phyloP scores from a whole-genome alignment of 2,329 filamentous ascomycete species.

The Purpureocillium takamizusanense region DNA sequence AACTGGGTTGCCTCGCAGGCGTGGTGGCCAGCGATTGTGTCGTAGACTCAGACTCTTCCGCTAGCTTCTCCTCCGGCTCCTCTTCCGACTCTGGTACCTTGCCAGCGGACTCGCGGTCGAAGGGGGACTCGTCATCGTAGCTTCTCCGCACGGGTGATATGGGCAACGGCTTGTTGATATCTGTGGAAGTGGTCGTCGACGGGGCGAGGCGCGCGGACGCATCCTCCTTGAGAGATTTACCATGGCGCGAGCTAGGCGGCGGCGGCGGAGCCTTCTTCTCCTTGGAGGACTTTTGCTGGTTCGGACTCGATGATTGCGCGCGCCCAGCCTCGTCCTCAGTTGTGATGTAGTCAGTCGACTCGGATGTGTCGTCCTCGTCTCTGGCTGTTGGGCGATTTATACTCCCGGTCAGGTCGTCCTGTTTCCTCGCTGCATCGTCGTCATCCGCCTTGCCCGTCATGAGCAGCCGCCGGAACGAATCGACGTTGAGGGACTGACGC shows the following conservation, averaged over 20 bases:
- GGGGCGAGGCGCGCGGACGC: neutral
- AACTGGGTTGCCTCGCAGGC: neutral
- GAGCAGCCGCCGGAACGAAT: conserved; percentile 67
- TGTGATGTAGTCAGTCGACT: neutral
- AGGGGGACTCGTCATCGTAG: conserved; percentile 42
- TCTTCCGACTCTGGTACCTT: conserved; percentile 34
- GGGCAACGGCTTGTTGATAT: conserved; percentile 47
- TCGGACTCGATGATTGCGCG: neutral
- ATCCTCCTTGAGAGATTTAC: conserved; percentile 56
- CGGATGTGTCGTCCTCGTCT: conserved; percentile 1
- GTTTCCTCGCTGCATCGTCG: conserved; percentile 1
- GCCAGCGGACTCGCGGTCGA: conserved; percentile 44
- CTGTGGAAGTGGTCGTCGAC: conserved; percentile 7
- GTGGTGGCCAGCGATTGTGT: neutral
- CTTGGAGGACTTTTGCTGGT: conserved; percentile 11
- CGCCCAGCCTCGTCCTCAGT: neutral
- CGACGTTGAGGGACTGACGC: conserved; percentile 57
- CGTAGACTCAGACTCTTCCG: too few species aligned
- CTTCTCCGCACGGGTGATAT: conserved; percentile 38
- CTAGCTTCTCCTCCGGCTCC: too few species aligned
- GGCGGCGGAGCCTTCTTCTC: conserved; percentile 61
- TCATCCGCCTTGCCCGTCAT: conserved; percentile 57
- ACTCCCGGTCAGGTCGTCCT: neutral
- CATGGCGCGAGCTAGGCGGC: conserved; percentile 66
- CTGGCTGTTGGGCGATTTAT: neutral